Evolutionary conservation across 2,329 filamentous ascomycete genomes (phyloP).

Genomic region (Venturia effusa): DNA sequence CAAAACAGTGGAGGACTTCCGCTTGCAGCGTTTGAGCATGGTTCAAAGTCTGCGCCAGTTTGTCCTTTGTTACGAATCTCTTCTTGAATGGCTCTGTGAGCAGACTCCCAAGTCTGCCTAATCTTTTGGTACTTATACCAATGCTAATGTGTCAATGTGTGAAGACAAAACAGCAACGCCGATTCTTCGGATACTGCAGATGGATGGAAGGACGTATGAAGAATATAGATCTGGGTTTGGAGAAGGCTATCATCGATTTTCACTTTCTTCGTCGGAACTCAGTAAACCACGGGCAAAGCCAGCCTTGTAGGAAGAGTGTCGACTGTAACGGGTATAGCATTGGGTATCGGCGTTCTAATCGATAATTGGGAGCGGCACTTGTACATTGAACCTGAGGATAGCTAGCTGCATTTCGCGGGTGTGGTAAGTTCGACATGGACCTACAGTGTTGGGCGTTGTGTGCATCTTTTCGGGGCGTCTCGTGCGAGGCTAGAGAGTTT

Average conservation of each 20-base stretch:
- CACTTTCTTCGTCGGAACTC: not conserved
- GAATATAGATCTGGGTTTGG: not conserved
- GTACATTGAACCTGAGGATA: not conserved
- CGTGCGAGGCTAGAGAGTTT: too few relatives aligned
- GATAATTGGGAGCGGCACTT: not conserved
- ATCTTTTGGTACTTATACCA: not conserved
- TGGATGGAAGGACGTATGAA: not conserved
- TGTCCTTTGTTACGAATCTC: conserved; percentile 91
- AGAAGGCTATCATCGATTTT: not conserved
- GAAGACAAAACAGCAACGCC: not conserved
- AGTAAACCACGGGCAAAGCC: not conserved
- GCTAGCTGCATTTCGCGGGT: not conserved
- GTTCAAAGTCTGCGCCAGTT: conserved; percentile 90
- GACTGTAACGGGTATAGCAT: not conserved
- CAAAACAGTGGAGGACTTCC: conserved; percentile 82
- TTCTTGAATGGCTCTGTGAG: conserved; percentile 71
- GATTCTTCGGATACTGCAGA: not conserved
- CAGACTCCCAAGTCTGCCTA: conserved; percentile 18
- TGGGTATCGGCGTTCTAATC: not conserved
- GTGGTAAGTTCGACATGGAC: not conserved
- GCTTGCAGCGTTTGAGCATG: conserved; percentile 84
- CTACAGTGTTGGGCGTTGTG: not conserved
- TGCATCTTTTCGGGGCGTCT: too few relatives aligned
- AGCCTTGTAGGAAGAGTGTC: not conserved
- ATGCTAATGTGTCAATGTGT: conserved; percentile 2